These are phyloP conservation scores for Syzygium jambos DNA, from an alignment of 345 rosid genomes.

Conservation along the genomic window DNA sequence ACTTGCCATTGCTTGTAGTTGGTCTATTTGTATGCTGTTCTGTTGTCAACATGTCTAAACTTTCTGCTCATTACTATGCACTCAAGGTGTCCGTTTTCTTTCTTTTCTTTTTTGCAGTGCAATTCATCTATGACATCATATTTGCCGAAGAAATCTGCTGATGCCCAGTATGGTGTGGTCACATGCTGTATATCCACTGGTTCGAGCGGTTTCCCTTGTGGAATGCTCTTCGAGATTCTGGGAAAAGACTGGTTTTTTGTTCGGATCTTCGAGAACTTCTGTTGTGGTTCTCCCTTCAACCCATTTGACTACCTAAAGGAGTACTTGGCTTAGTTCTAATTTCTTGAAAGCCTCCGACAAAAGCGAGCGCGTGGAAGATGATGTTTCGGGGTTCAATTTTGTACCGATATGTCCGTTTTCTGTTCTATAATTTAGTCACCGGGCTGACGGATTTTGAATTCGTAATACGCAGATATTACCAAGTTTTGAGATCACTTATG, in stretches of 20 bases:
- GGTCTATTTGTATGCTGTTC: neutral
- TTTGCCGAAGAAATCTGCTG: slow-evolving; percentile 48
- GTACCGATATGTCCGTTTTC: neutral
- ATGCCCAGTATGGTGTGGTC: neutral
- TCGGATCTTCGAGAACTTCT: neutral
- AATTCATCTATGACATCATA: slow-evolving; percentile 43
- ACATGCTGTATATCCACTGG: neutral
- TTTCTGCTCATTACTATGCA: neutral
- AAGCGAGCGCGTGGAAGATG: neutral
- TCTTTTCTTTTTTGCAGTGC: slow-evolving; percentile 31
- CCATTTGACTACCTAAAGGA: neutral
- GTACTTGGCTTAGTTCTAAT: neutral
- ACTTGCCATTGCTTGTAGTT: neutral
- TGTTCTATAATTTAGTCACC: neutral
- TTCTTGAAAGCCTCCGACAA: neutral
- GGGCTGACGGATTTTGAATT: neutral
- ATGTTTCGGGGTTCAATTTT: neutral
- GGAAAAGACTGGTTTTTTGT: neutral
- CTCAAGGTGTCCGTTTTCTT: neutral
- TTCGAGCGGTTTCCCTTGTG: neutral
- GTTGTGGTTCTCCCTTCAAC: neutral
- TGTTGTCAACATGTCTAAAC: neutral
- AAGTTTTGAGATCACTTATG: neutral
- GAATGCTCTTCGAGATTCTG: neutral
- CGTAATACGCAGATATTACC: neutral